phyloP scores from a whole-genome alignment of 345 rosid species.

The Sisymbrium altissimum region DNA sequence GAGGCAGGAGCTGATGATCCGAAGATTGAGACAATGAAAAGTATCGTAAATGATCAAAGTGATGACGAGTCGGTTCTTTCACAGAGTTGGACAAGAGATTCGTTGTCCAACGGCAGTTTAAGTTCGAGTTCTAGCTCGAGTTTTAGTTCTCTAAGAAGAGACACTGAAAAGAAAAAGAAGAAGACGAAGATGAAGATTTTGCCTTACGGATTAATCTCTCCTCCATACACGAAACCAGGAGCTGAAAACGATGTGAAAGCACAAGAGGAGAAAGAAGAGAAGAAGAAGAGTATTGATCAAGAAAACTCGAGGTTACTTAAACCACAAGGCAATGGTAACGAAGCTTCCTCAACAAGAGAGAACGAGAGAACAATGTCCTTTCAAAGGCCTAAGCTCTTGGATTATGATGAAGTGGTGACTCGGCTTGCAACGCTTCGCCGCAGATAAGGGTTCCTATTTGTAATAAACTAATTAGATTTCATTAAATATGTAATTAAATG shows the following conservation, averaged over 20 bases:
- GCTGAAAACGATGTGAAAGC: slow-evolving; percentile 26
- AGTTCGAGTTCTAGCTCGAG: slow-evolving; percentile 41
- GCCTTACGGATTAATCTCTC: slow-evolving; percentile 42
- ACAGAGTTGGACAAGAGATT: slow-evolving; percentile 24
- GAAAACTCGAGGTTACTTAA: slow-evolving; percentile 39
- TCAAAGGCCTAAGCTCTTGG: slow-evolving; percentile 8
- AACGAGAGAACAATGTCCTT: slow-evolving; percentile 11
- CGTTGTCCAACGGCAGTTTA: slow-evolving; percentile 35
- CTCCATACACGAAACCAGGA: slow-evolving; percentile 46
- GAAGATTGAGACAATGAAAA: slow-evolving; percentile 14
- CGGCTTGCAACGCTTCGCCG: slow-evolving; percentile 18
- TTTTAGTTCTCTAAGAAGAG: slow-evolving; percentile 32
- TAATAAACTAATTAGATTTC: neutral
- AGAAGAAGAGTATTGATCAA: neutral
- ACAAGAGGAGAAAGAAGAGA: slow-evolving; percentile 11
- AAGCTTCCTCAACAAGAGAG: slow-evolving; percentile 17
- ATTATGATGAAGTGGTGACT: slow-evolving; percentile 33
- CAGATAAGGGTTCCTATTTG: slow-evolving; percentile 11
- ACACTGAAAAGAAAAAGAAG: slow-evolving; percentile 24
- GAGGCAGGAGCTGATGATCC: slow-evolving; percentile 19
- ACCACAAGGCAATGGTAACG: slow-evolving; percentile 6
- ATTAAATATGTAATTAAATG: neutral
- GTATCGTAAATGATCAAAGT: slow-evolving; percentile 25
- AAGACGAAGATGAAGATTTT: slow-evolving; percentile 34
- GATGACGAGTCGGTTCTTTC: slow-evolving; percentile 43